Base-by-base conservation (phyloP, 306 rosid genomes). In the Astragalus glycyphyllos region DNA sequence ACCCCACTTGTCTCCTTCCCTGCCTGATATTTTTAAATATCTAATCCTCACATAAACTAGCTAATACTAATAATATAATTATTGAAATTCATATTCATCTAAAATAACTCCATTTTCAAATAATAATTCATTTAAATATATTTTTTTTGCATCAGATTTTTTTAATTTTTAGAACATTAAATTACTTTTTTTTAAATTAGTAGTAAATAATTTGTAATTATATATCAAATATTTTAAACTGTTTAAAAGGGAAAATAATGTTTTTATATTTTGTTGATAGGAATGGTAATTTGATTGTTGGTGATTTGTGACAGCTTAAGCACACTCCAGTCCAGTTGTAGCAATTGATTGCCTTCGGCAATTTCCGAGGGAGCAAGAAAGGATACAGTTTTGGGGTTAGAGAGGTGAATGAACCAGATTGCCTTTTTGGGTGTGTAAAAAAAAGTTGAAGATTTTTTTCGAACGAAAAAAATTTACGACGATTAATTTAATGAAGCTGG, bases 351-450 rank as follows among this genome's bases (percentile, higher is more conserved):
- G 75, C 35, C 20, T 40, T 80, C 13, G 58, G 34, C 76, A 58
- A 65, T 83, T 84, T 71, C 85, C 84, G 37, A 84, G 83, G 68
- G 82, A 45, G 31, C 11, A 16, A 66, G 45, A 37, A 66, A 66
- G 58, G 60, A 20, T 70, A 16, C 13, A 14, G 53, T 40, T 61
- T 49, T 75, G 58, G 62, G 64, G 66, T 15, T 40, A 48, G 68
- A 23, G 68, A 58, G 48, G 48, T 14, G 51, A 66, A 49, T 72
- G 58, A 79, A 59, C 50, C 38, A 11, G n/a, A 40, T 60, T 44
- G 23, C 77, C 63, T 45, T 46, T 80, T 38, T 46, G 75, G 81
- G 80, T 15, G 26, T 53, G 66, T 41, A 69, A 77, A 78, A 69
- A 78, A 79, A 73, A 86, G 78, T 65, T 77, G 90, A 81, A 41